These are phyloP conservation scores for Chaetomiaceae sp. DNA, from an alignment of 2,329 filamentous ascomycete species.

Conservation along the genomic window DNA sequence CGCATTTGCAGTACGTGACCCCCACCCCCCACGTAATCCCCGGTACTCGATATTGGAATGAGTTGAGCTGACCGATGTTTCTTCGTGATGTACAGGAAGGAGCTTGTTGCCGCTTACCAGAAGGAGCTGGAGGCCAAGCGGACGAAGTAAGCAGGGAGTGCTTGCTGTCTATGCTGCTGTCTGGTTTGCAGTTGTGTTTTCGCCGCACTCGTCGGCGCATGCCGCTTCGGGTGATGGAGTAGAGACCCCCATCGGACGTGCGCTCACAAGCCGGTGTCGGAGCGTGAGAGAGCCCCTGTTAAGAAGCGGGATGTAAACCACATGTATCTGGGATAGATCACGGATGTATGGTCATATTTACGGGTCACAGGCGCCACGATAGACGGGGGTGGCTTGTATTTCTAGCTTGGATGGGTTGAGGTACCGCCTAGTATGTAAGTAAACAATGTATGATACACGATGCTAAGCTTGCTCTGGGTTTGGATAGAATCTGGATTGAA, in stretches of 20 bases:
- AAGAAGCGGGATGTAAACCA: not conserved
- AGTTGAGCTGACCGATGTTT: conserved; percentile 24
- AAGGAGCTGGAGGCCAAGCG: conserved; percentile 53
- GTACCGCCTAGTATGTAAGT: conserved; percentile 4
- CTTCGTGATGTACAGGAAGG: conserved; percentile 39
- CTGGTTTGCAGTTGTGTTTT: too few relatives aligned
- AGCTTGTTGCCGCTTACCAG: conserved; percentile 53
- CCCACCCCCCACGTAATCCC: too few relatives aligned
- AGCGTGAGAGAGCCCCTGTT: not conserved
- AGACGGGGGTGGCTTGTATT: conserved; percentile 1
- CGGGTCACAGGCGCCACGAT: conserved; percentile 1
- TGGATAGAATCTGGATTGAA: conserved; percentile 3
- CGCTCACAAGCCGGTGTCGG: not conserved
- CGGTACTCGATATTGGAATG: not conserved
- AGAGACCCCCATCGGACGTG: not conserved
- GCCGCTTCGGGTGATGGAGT: not conserved
- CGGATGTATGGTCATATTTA: conserved; percentile 1
- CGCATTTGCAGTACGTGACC: conserved; percentile 73
- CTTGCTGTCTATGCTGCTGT: not conserved
- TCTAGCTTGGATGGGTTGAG: not conserved
- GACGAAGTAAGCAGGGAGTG: conserved; percentile 38
- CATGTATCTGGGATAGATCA: conserved; percentile 11
- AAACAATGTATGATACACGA: conserved; percentile 14
- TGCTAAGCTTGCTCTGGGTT: not conserved
- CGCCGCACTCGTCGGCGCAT: too few relatives aligned